These are phyloP conservation scores for Fusarium zealandicum DNA, from an alignment of 2,329 filamentous ascomycete species.

Conservation along the genomic window DNA sequence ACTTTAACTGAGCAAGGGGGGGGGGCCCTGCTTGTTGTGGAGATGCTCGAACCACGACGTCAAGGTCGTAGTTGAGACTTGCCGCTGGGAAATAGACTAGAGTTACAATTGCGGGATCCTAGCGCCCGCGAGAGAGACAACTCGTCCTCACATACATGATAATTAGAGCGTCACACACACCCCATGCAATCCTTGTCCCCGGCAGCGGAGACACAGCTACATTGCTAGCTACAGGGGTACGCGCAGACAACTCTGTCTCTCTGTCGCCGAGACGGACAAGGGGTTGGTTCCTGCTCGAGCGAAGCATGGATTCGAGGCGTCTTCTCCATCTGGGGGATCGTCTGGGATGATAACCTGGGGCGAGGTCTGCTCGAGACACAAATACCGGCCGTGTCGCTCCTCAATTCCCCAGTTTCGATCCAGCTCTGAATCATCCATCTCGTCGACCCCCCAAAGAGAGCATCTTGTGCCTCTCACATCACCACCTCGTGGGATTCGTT, in stretches of 20 bases:
- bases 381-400: conserved; percentile 11
- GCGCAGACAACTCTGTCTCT: not conserved
- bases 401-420: conserved; percentile 13
- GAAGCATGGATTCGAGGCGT: not conserved
- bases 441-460: conserved; percentile 7
- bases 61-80: not conserved
- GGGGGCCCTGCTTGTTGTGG: conserved; percentile 3
- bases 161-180: not conserved
- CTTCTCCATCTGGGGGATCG: conserved; percentile 4
- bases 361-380: conserved; percentile 1
- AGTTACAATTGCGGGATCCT: not conserved
- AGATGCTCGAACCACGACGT: conserved; percentile 14
- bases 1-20: not conserved
- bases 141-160: too few species aligned
- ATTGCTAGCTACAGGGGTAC: not conserved
- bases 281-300: not conserved
- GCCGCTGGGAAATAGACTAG: too few species aligned
- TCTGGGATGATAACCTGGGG: not conserved
- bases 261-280: not conserved
- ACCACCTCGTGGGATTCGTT: not conserved
- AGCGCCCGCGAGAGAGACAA: not conserved
- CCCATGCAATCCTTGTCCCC: not conserved
- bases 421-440: not conserved
- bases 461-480: conserved; percentile 2
- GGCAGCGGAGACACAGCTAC: not conserved